Evolutionary conservation across 176 grass and related monocot genomes (phyloP).

Genomic region (Lolium multiflorum): DNA sequence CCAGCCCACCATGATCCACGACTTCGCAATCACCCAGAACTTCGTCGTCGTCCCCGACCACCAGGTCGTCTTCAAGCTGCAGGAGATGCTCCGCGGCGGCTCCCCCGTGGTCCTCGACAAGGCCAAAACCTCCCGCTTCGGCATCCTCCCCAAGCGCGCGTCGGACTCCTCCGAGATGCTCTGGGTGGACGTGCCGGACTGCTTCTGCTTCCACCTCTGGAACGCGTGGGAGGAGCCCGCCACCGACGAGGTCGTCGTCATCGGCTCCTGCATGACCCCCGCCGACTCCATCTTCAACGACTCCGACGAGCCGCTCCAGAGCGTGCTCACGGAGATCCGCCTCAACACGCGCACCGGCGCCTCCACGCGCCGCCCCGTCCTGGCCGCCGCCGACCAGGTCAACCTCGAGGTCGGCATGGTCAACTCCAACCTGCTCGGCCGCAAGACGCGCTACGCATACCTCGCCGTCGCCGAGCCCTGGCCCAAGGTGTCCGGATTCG

Average conservation of each 20-base stretch:
- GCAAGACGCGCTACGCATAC: slow-evolving; percentile 80
- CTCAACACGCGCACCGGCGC: slow-evolving; percentile 72
- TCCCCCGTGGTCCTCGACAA: slow-evolving; percentile 86
- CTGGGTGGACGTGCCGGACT: slow-evolving; percentile 95
- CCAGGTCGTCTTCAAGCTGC: slow-evolving; percentile 93
- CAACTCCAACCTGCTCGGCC: slow-evolving; percentile 73
- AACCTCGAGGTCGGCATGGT: slow-evolving; percentile 98
- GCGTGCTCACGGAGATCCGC: slow-evolving; percentile 89
- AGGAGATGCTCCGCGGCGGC: slow-evolving; percentile 89
- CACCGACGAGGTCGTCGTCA: slow-evolving; percentile 77
- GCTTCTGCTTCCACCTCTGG: slow-evolving; percentile 99
- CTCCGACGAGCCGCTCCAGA: slow-evolving; percentile 69
- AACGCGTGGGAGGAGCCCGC: slow-evolving; percentile 92
- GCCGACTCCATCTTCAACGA: slow-evolving; percentile 98
- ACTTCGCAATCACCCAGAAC: slow-evolving; percentile 96
- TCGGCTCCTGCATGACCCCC: slow-evolving; percentile 96
- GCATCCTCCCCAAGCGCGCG: slow-evolving; percentile 81
- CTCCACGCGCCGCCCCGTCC: slow-evolving; percentile 65
- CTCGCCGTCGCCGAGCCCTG: slow-evolving; percentile 92
- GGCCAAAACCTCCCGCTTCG: slow-evolving; percentile 81
- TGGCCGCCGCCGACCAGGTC: slow-evolving; percentile 55
- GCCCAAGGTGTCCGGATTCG: slow-evolving; percentile 95
- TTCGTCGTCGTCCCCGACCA: slow-evolving; percentile 82
- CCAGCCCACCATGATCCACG: slow-evolving; percentile 97
- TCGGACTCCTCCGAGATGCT: slow-evolving; percentile 61